Conservation (phyloP, 805 yeast genomes). For the Torulaspora microellipsoides region DNA sequence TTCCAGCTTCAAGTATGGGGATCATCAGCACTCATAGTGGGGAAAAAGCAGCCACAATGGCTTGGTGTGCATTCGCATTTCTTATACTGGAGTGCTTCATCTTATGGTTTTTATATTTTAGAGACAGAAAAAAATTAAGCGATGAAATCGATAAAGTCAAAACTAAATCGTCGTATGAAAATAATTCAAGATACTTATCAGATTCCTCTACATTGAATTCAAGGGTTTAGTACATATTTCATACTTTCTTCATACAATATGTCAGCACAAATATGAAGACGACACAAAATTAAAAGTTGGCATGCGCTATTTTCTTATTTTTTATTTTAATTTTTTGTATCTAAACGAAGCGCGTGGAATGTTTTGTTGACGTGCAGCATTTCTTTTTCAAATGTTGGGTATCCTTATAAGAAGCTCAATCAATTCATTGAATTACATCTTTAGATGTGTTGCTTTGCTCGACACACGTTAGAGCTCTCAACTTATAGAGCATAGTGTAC, state of each 20-base stretch:
- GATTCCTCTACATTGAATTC: slow-evolving; percentile 16
- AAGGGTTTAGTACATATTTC: slow-evolving; percentile 3
- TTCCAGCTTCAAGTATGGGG: slow-evolving; percentile 48
- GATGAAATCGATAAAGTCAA: slow-evolving; percentile 17
- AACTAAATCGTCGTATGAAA: slow-evolving; percentile 4
- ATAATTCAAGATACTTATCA: slow-evolving; percentile 5
- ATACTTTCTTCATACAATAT: neutral
- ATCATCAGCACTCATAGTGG: slow-evolving; percentile 45
- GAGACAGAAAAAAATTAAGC: slow-evolving; percentile 30
- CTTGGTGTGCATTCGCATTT: slow-evolving; percentile 58
- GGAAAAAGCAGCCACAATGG: slow-evolving; percentile 49
- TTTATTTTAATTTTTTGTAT: neutral
- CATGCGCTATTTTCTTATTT: neutral
- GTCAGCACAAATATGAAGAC: neutral
- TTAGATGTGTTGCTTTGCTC: neutral
- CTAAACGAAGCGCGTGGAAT: neutral
- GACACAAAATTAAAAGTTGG: neutral
- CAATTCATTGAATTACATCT: neutral
- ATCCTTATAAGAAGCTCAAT: neutral
- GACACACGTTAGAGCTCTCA: no score
- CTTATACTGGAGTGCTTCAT: slow-evolving; percentile 40
- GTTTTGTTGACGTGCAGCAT: no score
- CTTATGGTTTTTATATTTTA: slow-evolving; percentile 34
- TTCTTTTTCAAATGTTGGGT: no score
- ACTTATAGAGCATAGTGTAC: no score